Evolutionary conservation across 345 rosid genomes (phyloP).

Genomic region (Dipteronia dyeriana): DNA sequence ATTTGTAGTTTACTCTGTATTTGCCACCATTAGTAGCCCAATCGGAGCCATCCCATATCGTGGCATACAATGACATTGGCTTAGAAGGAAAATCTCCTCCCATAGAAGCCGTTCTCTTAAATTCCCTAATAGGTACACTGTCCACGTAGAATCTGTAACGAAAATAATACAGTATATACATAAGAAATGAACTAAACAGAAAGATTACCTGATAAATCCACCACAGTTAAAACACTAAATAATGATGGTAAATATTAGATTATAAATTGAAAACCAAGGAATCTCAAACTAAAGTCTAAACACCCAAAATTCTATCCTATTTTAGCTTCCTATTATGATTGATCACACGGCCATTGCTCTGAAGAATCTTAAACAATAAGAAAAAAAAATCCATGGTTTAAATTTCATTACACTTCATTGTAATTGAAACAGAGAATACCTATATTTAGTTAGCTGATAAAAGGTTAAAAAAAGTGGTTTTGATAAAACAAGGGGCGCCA

Average conservation of each 20-base stretch:
- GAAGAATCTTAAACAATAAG: neutral
- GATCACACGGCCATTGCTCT: neutral
- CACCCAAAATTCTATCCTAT: neutral
- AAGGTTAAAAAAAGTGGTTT: conserved; percentile 21
- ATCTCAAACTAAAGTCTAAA: neutral
- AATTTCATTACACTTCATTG: neutral
- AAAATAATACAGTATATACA: neutral
- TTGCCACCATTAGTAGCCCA: conserved; percentile 99
- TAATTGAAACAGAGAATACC: conserved; percentile 24
- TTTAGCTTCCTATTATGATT: neutral
- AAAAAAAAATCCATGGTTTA: neutral
- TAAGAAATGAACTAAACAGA: neutral
- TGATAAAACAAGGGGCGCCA: conserved; percentile 29
- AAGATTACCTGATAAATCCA: neutral
- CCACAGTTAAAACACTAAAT: too few relatives aligned
- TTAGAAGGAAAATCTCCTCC: conserved; percentile 90
- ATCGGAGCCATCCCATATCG: conserved; percentile 94
- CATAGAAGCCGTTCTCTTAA: conserved; percentile 65
- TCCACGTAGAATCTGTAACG: conserved; percentile 78
- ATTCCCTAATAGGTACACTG: conserved; percentile 75
- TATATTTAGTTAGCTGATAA: conserved; percentile 7
- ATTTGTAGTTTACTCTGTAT: conserved; percentile 89
- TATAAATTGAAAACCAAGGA: neutral
- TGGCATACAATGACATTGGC: conserved; percentile 94
- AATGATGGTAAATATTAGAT: neutral